Evolutionary conservation across 1,139 yeast species (phyloP), one percentile per base, ranked within the genome.

Genomic region (Geotrichum aggregatum): DNA sequence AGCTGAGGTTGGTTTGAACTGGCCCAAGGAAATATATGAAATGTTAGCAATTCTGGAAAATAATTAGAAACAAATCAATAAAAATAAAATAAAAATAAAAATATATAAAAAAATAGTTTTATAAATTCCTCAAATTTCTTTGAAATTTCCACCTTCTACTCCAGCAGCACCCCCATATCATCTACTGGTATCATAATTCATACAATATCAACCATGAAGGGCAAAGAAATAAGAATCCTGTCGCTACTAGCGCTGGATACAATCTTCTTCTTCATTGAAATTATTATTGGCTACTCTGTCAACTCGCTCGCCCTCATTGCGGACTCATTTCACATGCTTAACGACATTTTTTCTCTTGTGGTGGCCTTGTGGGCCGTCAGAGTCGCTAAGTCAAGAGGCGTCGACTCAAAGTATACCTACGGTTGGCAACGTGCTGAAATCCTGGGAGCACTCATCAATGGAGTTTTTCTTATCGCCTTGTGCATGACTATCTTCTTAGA

Each of bases 351-450:
- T 54, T 88, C 98, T 1, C 74, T 92, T 46, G 62, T 91, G 22
- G 92, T 92, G 52, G 98, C 98, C 0, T 74, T 91, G 36, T 92
- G 98, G 98, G 98, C 98, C 0, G 98, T 92, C 24, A 79, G 80
- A 58, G 96, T 89, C 22, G 89, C 96, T 55, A 85, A 85, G 64
- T 82, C 80, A 48, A 79, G 83, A 64, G 83, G 85, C 19, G 95
- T 96, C 1, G 95, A 88, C 67, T 86, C 92, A 3, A 82, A 81
- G 57, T 91, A 87, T 70, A 91, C 97, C 3, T 91, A 91, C 64
- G 98, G 97, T 11, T 87, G 96, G 95, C 95, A 87, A 71, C 77
- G 97, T 64, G 98, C 97, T 5, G 98, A 87, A 71, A 91, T 89
- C 58, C 77, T 88, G 61, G 98, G 98, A 83, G 98, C 98, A 3